These are phyloP conservation scores for Ceratocystis lukuohia DNA, from an alignment of 2,329 filamentous ascomycete species.

Conservation along the genomic window DNA sequence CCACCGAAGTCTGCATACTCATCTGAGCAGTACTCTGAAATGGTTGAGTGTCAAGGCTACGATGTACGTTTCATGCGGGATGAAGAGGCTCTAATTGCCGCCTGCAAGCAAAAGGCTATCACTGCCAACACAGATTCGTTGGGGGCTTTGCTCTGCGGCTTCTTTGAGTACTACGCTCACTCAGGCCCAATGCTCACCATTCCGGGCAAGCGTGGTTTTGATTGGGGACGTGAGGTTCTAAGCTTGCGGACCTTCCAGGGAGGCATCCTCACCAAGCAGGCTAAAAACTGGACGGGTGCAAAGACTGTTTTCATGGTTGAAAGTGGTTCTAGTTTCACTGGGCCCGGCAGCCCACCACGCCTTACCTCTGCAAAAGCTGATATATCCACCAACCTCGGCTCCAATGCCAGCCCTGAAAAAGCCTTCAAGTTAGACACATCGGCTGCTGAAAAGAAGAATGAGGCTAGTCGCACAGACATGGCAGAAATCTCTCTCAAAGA, in stretches of 20 bases:
- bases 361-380: neutral
- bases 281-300: constrained; percentile 79
- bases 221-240: constrained; percentile 68
- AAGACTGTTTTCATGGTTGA: constrained; percentile 41
- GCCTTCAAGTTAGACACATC: no score
- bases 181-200: constrained; percentile 40
- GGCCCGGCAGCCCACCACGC: neutral
- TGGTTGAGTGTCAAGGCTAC: constrained; percentile 45
- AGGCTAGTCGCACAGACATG: constrained; percentile 18
- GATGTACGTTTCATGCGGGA: constrained; percentile 68
- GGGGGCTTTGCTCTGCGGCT: constrained; percentile 61
- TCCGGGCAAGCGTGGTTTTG: constrained; percentile 45
- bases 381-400: neutral
- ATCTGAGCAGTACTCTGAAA: constrained; percentile 28
- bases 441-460: constrained; percentile 20
- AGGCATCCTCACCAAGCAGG: constrained; percentile 58
- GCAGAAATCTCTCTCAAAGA: constrained; percentile 44
- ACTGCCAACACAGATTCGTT: constrained; percentile 57
- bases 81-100: constrained; percentile 51
- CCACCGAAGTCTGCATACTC: constrained; percentile 29
- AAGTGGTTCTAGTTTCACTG: constrained; percentile 6
- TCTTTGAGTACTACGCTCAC: constrained; percentile 77
- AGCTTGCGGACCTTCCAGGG: constrained; percentile 55
- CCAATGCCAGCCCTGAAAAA: constrained; percentile 18
- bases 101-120: constrained; percentile 45